A percentile compares a stretch with the other conserved stretches of the same genome.
Conservation (phyloP, 192 early-diverging fungal species). For the Chytriomyces confervae region DNA sequence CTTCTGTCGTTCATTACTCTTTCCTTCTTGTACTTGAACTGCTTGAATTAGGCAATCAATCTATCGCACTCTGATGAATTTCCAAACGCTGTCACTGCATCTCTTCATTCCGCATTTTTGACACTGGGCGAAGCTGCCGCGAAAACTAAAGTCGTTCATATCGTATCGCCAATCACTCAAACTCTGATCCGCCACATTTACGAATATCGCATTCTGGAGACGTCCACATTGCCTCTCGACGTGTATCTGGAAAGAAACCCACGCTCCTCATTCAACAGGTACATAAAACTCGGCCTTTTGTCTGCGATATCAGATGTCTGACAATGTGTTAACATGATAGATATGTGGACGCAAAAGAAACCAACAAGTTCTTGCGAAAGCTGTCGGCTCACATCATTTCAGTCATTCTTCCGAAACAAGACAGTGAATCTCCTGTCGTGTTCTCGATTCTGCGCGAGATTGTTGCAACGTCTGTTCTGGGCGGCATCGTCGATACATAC, state of each 20-base stretch:
- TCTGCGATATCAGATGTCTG: background rate
- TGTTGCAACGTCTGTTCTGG: constrained; percentile 54
- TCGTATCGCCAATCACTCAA: constrained; percentile 40
- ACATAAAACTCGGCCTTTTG: background rate
- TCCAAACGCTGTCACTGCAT: constrained; percentile 32
- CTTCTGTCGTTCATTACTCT: too few species aligned
- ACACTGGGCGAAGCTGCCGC: constrained; percentile 26
- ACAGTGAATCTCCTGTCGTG: constrained; percentile 45
- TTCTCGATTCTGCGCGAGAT: constrained; percentile 52
- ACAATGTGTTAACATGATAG: background rate
- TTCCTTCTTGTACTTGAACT: too few species aligned
- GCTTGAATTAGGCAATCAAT: constrained; percentile 33
- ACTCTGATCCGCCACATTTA: constrained; percentile 44
- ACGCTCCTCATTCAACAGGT: constrained; percentile 38
- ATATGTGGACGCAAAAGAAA: constrained; percentile 5
- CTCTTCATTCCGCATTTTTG: constrained; percentile 35
- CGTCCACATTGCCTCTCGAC: constrained; percentile 34
- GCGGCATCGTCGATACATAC: constrained; percentile 46
- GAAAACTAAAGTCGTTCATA: constrained; percentile 22
- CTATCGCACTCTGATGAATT: constrained; percentile 46
- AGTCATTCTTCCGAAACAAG: constrained; percentile 39
- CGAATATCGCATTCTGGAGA: constrained; percentile 50
- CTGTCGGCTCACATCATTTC: constrained; percentile 41
- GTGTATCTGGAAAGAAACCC: constrained; percentile 38
- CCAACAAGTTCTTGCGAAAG: constrained; percentile 41